Base-by-base conservation (phyloP, 768 basidiomycete genomes). In the Mycena vulgaris region DNA sequence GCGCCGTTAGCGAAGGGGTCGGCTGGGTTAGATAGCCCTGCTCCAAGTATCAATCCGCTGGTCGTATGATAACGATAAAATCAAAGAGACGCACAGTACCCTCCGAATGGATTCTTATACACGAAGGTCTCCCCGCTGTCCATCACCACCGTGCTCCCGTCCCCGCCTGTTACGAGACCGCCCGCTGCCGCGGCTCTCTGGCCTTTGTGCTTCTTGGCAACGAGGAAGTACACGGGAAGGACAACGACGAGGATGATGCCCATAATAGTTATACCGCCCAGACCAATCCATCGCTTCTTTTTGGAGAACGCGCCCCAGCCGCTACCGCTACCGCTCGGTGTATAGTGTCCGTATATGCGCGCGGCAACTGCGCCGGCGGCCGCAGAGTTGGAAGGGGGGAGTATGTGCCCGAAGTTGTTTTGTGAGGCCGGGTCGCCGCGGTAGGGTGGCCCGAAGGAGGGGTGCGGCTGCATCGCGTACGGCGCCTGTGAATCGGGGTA, bases 1-100 rank as follows among this genome's bases (percentile, higher is more conserved):
- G 95, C 95, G 48, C 87, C 83, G 77, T 92, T 89, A 81, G 91
- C 91, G 84, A 90, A 94, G 13, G 95, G 93, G 78, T 93, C 84
- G 49, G 90, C 84, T 17, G 91, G 89, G 79, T 95, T 89, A 37
- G 69, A 42, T 68, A 49, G 28, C 48, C 51, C 48, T 63, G 51
- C 13, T 8, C 16, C 9, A 21, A 21, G 21, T 45, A 45, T 17
- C 7, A 27, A 7, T 6, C 21, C 7, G 48, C 28, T 28, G 28
- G 27, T 49, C 16, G 4, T n/a, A 27, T 27, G 4, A 25, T 1
- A 14, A 40, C 39, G 5, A 14, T 14, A 10, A 40, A 17, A 27
- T 3, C 14, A 52, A 8, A 17, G 31, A 6, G 14, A 58, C 64
- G 23, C 56, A 66, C 64, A 66, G 23, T 66, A 66, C 16, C 64